Evolutionary conservation across 331 rosid genomes (phyloP).

Genomic region (Quercus tomentella): DNA sequence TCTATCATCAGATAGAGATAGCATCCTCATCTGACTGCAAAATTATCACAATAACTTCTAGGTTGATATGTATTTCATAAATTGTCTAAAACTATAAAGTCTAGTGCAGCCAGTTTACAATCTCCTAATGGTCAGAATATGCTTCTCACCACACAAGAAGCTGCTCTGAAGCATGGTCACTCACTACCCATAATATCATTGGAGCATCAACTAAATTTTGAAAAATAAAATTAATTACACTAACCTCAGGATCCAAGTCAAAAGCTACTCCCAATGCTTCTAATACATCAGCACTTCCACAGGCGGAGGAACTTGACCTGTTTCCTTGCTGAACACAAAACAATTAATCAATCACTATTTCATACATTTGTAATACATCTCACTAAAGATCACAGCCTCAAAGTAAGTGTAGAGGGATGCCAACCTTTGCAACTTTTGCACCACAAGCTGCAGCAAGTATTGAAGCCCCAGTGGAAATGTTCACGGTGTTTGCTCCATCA

Average conservation of each 20-base stretch:
- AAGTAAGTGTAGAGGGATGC: neutral
- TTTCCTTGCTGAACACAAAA: conserved; percentile 72
- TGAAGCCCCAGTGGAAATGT: conserved; percentile 89
- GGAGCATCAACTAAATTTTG: neutral
- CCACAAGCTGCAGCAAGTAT: conserved; percentile 96
- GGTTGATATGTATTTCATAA: neutral
- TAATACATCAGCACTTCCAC: conserved; percentile 98
- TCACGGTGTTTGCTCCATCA: conserved; percentile 92
- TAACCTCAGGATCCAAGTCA: conserved; percentile 82
- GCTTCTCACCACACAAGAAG: neutral
- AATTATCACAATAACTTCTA: neutral
- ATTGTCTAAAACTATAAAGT: neutral
- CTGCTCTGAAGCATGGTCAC: neutral
- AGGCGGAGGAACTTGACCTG: conserved; percentile 95
- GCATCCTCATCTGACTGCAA: neutral
- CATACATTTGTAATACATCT: neutral
- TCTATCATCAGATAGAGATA: neutral
- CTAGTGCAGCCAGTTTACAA: neutral
- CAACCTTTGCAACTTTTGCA: conserved; percentile 90
- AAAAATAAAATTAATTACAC: conserved; percentile 17
- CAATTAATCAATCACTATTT: neutral
- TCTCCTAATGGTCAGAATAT: neutral
- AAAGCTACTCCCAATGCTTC: conserved; percentile 70
- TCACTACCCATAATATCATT: neutral
- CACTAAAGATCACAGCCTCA: neutral